Conservation (phyloP, 345 rosid species). For the Heritiera littoralis region DNA sequence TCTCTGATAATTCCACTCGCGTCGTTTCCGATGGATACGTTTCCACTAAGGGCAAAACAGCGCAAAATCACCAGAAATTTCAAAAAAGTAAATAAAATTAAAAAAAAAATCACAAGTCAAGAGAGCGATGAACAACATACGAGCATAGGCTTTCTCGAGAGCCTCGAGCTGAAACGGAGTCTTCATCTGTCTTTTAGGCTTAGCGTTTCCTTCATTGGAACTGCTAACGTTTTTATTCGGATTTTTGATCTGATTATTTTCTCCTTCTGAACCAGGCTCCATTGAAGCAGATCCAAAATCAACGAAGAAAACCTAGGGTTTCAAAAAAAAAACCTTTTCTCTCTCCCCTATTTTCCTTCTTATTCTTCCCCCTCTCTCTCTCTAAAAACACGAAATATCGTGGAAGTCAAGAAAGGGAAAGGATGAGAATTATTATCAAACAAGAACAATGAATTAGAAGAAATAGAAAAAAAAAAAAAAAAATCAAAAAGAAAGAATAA, state of each 20-base stretch:
- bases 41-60: slow-evolving; percentile 52
- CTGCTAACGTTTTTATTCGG: slow-evolving; percentile 29
- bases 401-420: slow-evolving; percentile 37
- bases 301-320: slow-evolving; percentile 31
- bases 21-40: slow-evolving; percentile 79
- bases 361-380: neutral
- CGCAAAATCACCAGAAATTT: slow-evolving; percentile 11
- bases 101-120: neutral
- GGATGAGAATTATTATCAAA: slow-evolving; percentile 19
- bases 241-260: slow-evolving; percentile 37
- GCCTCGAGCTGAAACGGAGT: slow-evolving; percentile 92
- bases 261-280: slow-evolving; percentile 70
- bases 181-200: slow-evolving; percentile 99
- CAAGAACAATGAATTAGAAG: slow-evolving; percentile 20
- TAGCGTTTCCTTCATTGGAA: slow-evolving; percentile 52
- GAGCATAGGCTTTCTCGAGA: slow-evolving; percentile 82
- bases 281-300: slow-evolving; percentile 31
- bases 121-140: slow-evolving; percentile 16
- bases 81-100: neutral
- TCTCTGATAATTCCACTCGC: slow-evolving; percentile 73
- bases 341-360: neutral
- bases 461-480: slow-evolving; percentile 9
- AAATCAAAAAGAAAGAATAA: neutral
- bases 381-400: slow-evolving; percentile 35
- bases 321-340: slow-evolving; percentile 25